These are phyloP conservation scores for Bryopsis sp. DNA, from an alignment of 139 green algal genomes.

Conservation along the genomic window DNA sequence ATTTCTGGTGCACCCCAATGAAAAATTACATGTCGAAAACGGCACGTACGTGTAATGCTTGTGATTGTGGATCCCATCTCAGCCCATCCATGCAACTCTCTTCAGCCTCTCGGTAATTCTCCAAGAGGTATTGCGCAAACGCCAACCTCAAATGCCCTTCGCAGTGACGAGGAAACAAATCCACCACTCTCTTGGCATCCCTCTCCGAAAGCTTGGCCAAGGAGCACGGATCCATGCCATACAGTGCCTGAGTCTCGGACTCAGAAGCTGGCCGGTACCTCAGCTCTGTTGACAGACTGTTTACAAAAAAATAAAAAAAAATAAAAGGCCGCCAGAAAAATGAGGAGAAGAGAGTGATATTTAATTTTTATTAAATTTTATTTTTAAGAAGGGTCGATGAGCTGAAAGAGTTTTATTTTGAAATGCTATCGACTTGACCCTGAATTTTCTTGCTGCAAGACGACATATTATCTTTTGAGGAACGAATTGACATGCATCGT, in stretches of 20 bases:
- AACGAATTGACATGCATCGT: neutral
- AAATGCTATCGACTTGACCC: neutral
- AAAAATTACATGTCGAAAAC: too few relatives aligned
- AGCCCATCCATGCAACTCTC: slow-evolving; percentile 8
- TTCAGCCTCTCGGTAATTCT: slow-evolving; percentile 3
- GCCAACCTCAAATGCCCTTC: neutral
- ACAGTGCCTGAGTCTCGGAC: slow-evolving; percentile 31
- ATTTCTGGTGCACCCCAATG: too few relatives aligned
- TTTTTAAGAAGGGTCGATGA: too few relatives aligned
- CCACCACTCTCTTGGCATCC: slow-evolving; percentile 39
- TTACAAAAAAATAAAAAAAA: neutral
- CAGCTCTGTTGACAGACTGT: neutral
- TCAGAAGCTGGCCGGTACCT: neutral
- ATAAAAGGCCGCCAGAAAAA: neutral
- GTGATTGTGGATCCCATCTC: slow-evolving; percentile 14
- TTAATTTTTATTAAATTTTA: too few relatives aligned
- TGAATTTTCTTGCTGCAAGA: neutral
- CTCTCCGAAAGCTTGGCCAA: slow-evolving; percentile 47
- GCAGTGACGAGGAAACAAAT: slow-evolving; percentile 13
- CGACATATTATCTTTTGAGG: neutral
- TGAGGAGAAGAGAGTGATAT: too few relatives aligned
- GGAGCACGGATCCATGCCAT: slow-evolving; percentile 54
- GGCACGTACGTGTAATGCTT: too few relatives aligned
- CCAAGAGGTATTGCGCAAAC: slow-evolving; percentile 15
- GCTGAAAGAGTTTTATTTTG: too few relatives aligned